A percentile compares a stretch with the other conserved stretches of the same genome.
Evolutionary conservation across 257 asterid genomes (phyloP).

Genomic region (Solanum dulcamara): DNA sequence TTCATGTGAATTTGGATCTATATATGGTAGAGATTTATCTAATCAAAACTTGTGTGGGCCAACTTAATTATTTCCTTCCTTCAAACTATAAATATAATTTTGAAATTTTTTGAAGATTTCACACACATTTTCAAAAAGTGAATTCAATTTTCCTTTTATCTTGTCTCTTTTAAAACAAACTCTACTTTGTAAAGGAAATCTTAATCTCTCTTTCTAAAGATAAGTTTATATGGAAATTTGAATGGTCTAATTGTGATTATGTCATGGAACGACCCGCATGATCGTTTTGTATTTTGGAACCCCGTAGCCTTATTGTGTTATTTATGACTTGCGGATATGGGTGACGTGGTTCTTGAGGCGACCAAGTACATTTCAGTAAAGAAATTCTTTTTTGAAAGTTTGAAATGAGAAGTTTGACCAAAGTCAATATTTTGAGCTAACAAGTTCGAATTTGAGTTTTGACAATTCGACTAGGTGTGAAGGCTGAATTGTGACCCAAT

Average conservation of each 20-base stretch:
- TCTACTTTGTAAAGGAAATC: background rate
- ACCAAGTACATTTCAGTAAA: too few species aligned
- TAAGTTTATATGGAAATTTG: background rate
- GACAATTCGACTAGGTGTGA: background rate
- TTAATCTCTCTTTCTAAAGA: background rate
- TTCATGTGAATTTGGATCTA: background rate
- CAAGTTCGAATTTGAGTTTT: background rate
- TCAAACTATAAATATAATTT: background rate
- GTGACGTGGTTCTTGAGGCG: background rate
- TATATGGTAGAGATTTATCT: background rate
- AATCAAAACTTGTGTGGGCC: background rate
- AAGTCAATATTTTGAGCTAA: background rate
- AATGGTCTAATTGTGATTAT: background rate
- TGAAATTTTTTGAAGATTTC: background rate
- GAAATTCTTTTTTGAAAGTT: too few species aligned
- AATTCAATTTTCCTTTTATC: background rate
- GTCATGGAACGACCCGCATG: background rate
- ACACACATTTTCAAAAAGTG: background rate
- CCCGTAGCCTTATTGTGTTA: background rate
- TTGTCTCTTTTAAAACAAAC: background rate
- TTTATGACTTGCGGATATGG: background rate
- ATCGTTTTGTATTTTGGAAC: background rate
- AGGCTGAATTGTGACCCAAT: background rate
- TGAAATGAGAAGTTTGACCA: background rate
- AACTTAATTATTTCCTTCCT: background rate